Evolutionary conservation across 2,329 filamentous ascomycete genomes (phyloP), one percentile per base, ranked within the genome.

Genomic region (Xylariaceae sp.): DNA sequence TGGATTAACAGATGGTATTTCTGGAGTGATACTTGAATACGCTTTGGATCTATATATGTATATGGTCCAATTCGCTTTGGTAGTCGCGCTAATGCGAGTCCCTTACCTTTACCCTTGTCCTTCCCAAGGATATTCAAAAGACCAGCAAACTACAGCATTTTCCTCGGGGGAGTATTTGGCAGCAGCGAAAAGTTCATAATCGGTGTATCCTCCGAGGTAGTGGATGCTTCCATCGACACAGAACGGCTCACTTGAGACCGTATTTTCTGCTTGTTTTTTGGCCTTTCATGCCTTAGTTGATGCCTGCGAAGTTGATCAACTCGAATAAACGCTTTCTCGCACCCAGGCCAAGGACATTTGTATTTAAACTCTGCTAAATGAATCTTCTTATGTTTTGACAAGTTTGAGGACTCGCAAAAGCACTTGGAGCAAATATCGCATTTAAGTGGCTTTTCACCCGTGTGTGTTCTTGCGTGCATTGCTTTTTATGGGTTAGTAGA

Each of bases 381-480:
- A 6, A 79, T 87, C 58, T 83, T 82, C 43, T 81, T 78, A 64
- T 88, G 85, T 61, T 87, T 88, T 44, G 84, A 83, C 15, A 87
- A 71, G 61, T 87, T 88, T 3, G 84, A 87, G 0, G 84, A 87
- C 66, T 88, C 84, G 55, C 81, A 79, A 64, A 88, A 88, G 8
- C 71, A 71, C 63, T 83, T 84, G 39, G 75, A 76, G 60, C 85
- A 88, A 23, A 80, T 73, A 1, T 81, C 77, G 58, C 84, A 87
- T 37, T 74, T 70, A 0, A 87, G 70, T 0, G 84, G 84, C 64
- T 87, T 88, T 40, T 82, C 79, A 35, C 84, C 83, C 1, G 85
- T 87, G 63, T 89, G 86, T 1, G 81, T 84, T 32, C 85, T 78
- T 62, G 81, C 79, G 61, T 89, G 86, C 76, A 87, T 87, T n/a